Percentiles rank a stretch among this genome's conserved stretches.
phyloP scores from a whole-genome alignment of 2,329 filamentous ascomycete species.

The Sphaerulina populicola region DNA sequence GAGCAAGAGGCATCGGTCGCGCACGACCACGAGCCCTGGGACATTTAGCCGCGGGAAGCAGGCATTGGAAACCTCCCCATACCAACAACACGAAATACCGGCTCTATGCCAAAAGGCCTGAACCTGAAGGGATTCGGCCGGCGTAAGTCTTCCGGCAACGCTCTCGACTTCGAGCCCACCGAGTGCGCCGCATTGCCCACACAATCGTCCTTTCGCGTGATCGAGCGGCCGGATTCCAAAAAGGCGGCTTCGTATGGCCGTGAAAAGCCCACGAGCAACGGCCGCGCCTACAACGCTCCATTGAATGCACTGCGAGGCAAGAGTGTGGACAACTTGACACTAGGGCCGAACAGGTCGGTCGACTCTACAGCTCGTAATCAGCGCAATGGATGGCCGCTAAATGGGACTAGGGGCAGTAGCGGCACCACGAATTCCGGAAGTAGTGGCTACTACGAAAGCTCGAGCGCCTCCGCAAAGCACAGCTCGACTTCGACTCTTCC shows the following conservation, averaged over 20 bases:
- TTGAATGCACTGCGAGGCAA: constrained; percentile 29
- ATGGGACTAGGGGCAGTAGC: constrained; percentile 40
- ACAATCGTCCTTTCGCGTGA: constrained; percentile 45
- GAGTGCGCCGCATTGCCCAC: constrained; percentile 14
- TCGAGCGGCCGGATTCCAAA: constrained; percentile 44
- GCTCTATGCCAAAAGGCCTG: constrained; percentile 46
- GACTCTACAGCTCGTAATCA: constrained; percentile 10
- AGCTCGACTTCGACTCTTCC: constrained; percentile 50
- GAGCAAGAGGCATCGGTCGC: constrained; percentile 7
- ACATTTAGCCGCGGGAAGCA: constrained; percentile 4
- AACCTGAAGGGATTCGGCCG: constrained; percentile 46
- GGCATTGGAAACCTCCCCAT: background rate
- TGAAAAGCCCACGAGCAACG: constrained; percentile 18
- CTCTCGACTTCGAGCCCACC: constrained; percentile 35
- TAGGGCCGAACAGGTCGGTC: constrained; percentile 18
- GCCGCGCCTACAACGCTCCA: constrained; percentile 35
- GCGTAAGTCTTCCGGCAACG: constrained; percentile 50
- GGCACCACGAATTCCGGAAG: constrained; percentile 43
- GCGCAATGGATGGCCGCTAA: constrained; percentile 26
- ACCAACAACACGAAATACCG: constrained; percentile 17
- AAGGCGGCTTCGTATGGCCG: constrained; percentile 30
- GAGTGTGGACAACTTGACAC: constrained; percentile 29
- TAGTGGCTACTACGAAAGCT: constrained; percentile 37
- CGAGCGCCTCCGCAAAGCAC: constrained; percentile 42
- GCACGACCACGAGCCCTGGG: constrained; percentile 1